A percentile compares a stretch with the other conserved stretches of the same genome.
phyloP scores from a whole-genome alignment of 768 basidiomycete genomes.

The Calocybe gangraenosa region DNA sequence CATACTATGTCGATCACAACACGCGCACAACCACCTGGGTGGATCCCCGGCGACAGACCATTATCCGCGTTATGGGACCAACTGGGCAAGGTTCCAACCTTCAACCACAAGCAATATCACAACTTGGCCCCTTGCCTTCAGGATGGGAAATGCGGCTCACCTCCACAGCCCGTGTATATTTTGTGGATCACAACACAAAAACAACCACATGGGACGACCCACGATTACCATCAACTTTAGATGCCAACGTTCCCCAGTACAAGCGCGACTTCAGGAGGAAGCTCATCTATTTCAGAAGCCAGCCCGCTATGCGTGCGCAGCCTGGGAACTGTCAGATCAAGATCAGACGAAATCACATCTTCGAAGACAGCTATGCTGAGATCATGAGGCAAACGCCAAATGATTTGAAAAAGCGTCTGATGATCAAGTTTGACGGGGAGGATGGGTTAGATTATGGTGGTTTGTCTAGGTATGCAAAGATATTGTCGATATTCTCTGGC shows the following conservation, averaged over 20 bases:
- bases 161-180: constrained; percentile 96
- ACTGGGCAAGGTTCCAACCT: constrained; percentile 82
- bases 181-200: constrained; percentile 99
- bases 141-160: constrained; percentile 99
- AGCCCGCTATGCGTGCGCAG: constrained; percentile 96
- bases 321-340: constrained; percentile 99
- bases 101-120: constrained; percentile 94
- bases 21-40: constrained; percentile 99
- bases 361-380: constrained; percentile 99
- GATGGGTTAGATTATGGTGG: constrained; percentile 99
- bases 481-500: constrained; percentile 1
- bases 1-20: constrained; percentile 99
- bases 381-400: constrained; percentile 99
- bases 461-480: constrained; percentile 76
- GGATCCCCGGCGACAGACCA: constrained; percentile 93
- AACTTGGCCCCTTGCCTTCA: constrained; percentile 93
- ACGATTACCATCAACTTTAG: constrained; percentile 89
- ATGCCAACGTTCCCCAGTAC: constrained; percentile 97
- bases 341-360: constrained; percentile 96
- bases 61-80: constrained; percentile 95
- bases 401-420: constrained; percentile 96
- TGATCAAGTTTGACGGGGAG: constrained; percentile 99
- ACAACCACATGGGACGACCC: constrained; percentile 99
- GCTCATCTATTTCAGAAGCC: constrained; percentile 98
- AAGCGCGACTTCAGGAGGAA: constrained; percentile 99